These are phyloP conservation scores for Aspergillus fructus DNA, from an alignment of 2,329 filamentous ascomycete species.

Conservation along the genomic window DNA sequence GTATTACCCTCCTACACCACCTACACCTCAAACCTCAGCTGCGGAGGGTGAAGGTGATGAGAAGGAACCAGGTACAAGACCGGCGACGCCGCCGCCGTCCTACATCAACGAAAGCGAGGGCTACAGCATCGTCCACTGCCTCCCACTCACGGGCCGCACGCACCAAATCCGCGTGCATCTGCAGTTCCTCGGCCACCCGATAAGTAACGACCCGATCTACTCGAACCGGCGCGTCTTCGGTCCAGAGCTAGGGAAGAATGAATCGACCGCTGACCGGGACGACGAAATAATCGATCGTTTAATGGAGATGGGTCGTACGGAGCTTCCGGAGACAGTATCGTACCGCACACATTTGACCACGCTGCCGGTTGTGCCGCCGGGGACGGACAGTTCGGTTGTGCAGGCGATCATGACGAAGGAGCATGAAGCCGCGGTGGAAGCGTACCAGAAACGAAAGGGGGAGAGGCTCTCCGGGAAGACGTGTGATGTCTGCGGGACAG, in stretches of 20 bases:
- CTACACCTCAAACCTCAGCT: neutral
- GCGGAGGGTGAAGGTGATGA: constrained; percentile 11
- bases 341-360: constrained; percentile 63
- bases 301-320: constrained; percentile 88
- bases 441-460: constrained; percentile 85
- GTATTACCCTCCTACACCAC: constrained; percentile 67
- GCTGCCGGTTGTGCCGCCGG: constrained; percentile 36
- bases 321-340: constrained; percentile 83
- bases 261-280: constrained; percentile 71
- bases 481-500: constrained; percentile 80
- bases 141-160: constrained; percentile 89
- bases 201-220: constrained; percentile 97
- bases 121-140: constrained; percentile 92
- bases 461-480: constrained; percentile 87
- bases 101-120: constrained; percentile 57
- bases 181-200: constrained; percentile 91
- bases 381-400: constrained; percentile 37
- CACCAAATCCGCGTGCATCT: constrained; percentile 94
- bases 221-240: constrained; percentile 93
- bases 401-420: constrained; percentile 43
- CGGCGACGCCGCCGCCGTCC: constrained; percentile 33
- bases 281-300: constrained; percentile 86
- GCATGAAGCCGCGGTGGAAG: constrained; percentile 80
- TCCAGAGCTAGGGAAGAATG: constrained; percentile 67
- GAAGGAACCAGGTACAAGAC: constrained; percentile 25